These are phyloP conservation scores for Pontederia crassipes DNA, from an alignment of 176 grass and related monocot species.

Conservation along the genomic window DNA sequence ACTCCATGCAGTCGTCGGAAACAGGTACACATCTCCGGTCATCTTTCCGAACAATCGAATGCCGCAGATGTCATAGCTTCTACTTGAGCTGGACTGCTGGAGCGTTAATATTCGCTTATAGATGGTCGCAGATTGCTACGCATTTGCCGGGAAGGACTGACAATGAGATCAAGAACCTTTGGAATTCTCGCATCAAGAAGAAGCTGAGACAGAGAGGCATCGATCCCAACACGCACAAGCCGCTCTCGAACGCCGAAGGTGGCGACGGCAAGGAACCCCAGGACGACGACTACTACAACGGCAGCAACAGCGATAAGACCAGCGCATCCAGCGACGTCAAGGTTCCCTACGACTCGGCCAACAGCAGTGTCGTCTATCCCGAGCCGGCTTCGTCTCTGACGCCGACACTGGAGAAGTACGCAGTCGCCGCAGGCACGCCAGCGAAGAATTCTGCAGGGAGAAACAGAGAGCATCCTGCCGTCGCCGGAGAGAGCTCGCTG, in stretches of 20 bases:
- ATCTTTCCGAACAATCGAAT: neutral
- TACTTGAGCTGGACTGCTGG: neutral
- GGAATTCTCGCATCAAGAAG: constrained; percentile 60
- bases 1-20: constrained; percentile 35
- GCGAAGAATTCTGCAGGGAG: constrained; percentile 20
- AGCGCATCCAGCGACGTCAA: neutral
- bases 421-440: constrained; percentile 23
- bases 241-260: constrained; percentile 16
- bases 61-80: neutral
- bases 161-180: constrained; percentile 66
- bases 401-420: constrained; percentile 22
- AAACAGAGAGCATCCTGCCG: constrained; percentile 24
- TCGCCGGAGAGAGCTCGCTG: constrained; percentile 23
- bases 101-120: neutral
- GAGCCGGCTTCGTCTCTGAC: constrained; percentile 10
- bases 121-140: constrained; percentile 64
- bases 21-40: constrained; percentile 31
- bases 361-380: neutral
- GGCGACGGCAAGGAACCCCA: constrained; percentile 17
- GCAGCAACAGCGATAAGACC: constrained; percentile 17
- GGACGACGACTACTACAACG: constrained; percentile 13
- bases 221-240: constrained; percentile 52
- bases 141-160: constrained; percentile 55
- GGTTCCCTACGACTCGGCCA: neutral
- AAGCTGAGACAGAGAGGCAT: constrained; percentile 45